Conservation (phyloP, 345 rosid species). For the Syzygium aqueum region DNA sequence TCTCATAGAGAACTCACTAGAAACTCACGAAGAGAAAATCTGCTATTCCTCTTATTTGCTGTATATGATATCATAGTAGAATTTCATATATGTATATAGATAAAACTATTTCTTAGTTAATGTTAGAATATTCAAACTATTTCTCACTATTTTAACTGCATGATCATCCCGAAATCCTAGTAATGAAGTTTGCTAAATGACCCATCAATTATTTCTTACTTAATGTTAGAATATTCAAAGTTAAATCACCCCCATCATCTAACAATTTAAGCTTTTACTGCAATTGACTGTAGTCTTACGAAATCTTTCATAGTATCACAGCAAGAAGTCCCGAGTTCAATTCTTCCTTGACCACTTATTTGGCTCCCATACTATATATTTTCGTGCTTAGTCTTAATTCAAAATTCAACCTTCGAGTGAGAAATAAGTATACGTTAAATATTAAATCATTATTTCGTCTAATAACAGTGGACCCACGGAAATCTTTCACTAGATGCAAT, state of each 20-base stretch:
- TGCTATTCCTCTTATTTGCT: not conserved
- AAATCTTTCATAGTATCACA: fast-evolving
- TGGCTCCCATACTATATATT: not conserved
- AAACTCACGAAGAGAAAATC: not conserved
- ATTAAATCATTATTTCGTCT: not conserved
- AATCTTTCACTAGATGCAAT: not conserved
- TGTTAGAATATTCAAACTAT: too few species aligned
- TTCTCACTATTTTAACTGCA: not conserved
- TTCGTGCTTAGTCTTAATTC: not conserved
- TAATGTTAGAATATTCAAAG: not conserved
- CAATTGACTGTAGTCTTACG: fast-evolving
- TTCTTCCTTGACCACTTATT: too few species aligned
- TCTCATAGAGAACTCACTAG: not conserved
- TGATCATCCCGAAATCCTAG: not conserved
- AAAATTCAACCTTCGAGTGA: not conserved
- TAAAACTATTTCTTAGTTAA: not conserved
- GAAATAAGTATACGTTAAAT: not conserved
- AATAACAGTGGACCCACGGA: not conserved
- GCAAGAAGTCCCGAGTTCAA: not conserved
- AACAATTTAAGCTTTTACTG: not conserved
- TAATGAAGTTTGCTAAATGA: not conserved
- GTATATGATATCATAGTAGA: not conserved
- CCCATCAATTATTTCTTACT: not conserved
- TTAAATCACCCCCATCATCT: fast-evolving
- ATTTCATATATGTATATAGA: not conserved